A percentile compares a stretch with the other conserved stretches of the same genome.
Evolutionary conservation across 352 stramenopile species (phyloP).

Genomic region (Globisporangium polare): DNA sequence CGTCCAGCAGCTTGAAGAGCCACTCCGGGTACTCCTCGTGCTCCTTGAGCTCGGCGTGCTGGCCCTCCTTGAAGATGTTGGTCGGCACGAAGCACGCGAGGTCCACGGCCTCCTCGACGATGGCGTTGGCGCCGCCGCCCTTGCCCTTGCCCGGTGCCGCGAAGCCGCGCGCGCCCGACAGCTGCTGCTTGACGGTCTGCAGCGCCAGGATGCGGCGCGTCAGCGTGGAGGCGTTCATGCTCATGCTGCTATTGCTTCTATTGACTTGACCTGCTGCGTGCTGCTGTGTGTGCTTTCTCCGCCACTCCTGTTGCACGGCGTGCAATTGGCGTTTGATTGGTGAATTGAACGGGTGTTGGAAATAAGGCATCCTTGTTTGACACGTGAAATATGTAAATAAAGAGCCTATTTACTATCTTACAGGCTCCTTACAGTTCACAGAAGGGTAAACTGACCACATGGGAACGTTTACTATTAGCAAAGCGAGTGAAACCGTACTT

Average conservation of each 20-base stretch:
- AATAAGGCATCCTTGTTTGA: too few species aligned
- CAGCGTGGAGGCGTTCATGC: constrained; percentile 35
- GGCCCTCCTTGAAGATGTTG: constrained; percentile 85
- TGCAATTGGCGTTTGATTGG: constrained; percentile 2
- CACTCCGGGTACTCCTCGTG: constrained; percentile 78
- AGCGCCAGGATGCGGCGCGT: constrained; percentile 32
- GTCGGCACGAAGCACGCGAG: constrained; percentile 69
- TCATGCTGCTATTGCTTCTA: constrained; percentile 9
- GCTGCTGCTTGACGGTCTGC: constrained; percentile 24
- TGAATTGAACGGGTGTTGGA: not conserved
- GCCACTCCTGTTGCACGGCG: constrained; percentile 4
- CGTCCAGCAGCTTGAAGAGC: constrained; percentile 79
- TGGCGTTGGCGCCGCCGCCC: constrained; percentile 41
- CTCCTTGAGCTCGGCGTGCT: constrained; percentile 80
- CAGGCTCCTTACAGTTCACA: too few species aligned
- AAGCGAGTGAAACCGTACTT: too few species aligned
- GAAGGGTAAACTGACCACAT: too few species aligned
- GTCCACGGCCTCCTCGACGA: constrained; percentile 73
- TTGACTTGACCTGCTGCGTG: not conserved
- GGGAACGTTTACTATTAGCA: too few species aligned
- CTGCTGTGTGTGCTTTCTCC: constrained; percentile 1
- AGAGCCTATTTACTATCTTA: too few species aligned
- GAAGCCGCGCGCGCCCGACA: constrained; percentile 43
- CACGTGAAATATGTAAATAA: too few species aligned
- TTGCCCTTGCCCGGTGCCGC: constrained; percentile 62